Evolutionary conservation across 176 grass and related monocot species (phyloP).

Genomic region (Eragrostis nindensis): DNA sequence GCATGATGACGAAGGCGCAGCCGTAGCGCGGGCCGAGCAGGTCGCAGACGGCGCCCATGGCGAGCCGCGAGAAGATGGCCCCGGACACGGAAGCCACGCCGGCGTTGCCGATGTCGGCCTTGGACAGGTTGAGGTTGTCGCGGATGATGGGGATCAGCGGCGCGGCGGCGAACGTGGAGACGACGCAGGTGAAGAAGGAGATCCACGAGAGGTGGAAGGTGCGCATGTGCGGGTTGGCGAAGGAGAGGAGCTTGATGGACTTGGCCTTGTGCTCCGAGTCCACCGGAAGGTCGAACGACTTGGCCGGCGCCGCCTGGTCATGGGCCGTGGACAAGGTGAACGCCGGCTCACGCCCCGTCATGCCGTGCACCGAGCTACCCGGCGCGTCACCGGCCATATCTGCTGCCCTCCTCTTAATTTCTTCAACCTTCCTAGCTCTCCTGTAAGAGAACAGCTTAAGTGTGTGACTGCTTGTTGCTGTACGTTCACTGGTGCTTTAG

Average conservation of each 20-base stretch:
- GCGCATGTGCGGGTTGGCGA: constrained; percentile 66
- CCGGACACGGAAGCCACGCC: constrained; percentile 78
- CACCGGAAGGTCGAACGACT: constrained; percentile 59
- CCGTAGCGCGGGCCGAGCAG: constrained; percentile 68
- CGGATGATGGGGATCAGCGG: constrained; percentile 81
- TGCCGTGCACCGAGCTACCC: constrained; percentile 73
- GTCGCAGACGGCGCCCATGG: constrained; percentile 80
- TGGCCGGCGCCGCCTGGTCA: not conserved
- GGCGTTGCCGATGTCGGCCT: constrained; percentile 80
- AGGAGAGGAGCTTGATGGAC: constrained; percentile 46
- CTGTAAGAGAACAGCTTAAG: not conserved
- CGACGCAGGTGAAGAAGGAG: constrained; percentile 88
- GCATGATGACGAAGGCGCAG: constrained; percentile 77
- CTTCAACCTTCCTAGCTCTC: not conserved
- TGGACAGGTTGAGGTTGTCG: constrained; percentile 68
- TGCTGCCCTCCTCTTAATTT: not conserved
- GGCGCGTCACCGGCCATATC: not conserved
- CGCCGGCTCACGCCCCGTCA: constrained; percentile 60
- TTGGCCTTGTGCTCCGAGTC: constrained; percentile 74
- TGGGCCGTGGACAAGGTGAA: constrained; percentile 34
- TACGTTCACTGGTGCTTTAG: not conserved
- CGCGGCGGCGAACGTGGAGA: constrained; percentile 81
- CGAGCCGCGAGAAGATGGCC: constrained; percentile 74
- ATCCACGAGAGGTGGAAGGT: constrained; percentile 85
- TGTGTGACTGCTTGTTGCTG: not conserved